Evolutionary conservation across 352 stramenopile species (phyloP).

Genomic region (Pythium coloratum): DNA sequence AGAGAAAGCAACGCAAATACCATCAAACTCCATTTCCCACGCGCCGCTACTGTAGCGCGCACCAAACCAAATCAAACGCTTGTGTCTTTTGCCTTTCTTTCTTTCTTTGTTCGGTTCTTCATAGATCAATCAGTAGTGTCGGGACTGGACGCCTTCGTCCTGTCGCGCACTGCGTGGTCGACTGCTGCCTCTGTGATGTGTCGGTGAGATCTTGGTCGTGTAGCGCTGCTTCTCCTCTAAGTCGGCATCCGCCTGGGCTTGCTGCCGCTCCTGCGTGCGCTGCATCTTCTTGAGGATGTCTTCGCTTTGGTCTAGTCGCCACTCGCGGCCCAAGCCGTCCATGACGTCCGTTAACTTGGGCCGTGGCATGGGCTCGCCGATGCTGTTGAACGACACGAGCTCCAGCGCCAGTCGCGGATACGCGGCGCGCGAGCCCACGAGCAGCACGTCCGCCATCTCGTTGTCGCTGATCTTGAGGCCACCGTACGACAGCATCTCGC

Average conservation of each 20-base stretch:
- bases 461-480: conserved; percentile 23
- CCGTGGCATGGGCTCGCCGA: conserved; percentile 22
- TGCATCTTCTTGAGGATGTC: conserved; percentile 6
- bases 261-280: neutral
- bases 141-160: neutral
- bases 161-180: neutral
- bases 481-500: conserved; percentile 25
- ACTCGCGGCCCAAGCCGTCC: conserved; percentile 16
- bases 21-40: neutral
- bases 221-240: neutral
- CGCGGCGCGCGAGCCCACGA: conserved; percentile 16
- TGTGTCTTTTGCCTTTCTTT: neutral
- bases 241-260: neutral
- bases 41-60: neutral
- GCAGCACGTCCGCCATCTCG: conserved; percentile 24
- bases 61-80: neutral
- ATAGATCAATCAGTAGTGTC: neutral
- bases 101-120: neutral
- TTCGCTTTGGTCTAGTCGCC: conserved; percentile 17
- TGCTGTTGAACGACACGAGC: conserved; percentile 19
- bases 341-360: conserved; percentile 21
- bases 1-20: conserved; percentile 4
- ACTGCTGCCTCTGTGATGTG: neutral
- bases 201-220: neutral
- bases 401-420: conserved; percentile 16